Evolutionary conservation across 345 rosid species (phyloP), one percentile per base, ranked within the genome.

Genomic region (Syzygium aromaticum): DNA sequence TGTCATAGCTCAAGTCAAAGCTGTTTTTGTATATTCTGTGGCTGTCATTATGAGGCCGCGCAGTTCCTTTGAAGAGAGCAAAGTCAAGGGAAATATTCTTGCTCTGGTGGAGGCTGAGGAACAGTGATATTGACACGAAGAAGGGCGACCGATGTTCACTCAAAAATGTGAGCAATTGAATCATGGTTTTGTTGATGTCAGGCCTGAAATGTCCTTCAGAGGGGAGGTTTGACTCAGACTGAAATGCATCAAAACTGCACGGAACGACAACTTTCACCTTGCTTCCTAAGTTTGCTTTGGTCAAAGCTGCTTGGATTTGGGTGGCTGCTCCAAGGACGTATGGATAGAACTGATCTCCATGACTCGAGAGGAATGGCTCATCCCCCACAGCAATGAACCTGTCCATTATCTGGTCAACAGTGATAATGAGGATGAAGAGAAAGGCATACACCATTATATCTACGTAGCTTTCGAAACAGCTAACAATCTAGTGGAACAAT

Each of bases 351-450:
- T 93, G 96, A 86, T 95, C 93, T 12, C 94, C 93, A 80, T 95
- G 92, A 85, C 92, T 92, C 85, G 43, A 92, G 51, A 89, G 95
- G 92, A 97, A 96, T 40, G 98, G 96, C 77, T 97, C 99, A 86
- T 97, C 96, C 86, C 99, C 98, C 86, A 96, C 93, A 64, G 98
- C 95, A 89, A 97, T 90, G 57, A 95, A 93, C 93, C 98, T 97
- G 91, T 14, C 51, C 22, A 85, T 11, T 73, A 14, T 51, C 52
- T 19, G 52, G 73, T 85, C 52, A 85, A 49, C 77, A 23, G 25
- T 85, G 28, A 85, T 51, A 22, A 19, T 54, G 28, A 40, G 73
- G 49, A 67, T 17, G 23, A 53, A 78, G 43, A 85, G 52, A 23
- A 56, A 43, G 51, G 80, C 80, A 21, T 2, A 9, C 46, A 33